phyloP scores from a whole-genome alignment of 176 grass and related monocot species.

The Avena atlantica region DNA sequence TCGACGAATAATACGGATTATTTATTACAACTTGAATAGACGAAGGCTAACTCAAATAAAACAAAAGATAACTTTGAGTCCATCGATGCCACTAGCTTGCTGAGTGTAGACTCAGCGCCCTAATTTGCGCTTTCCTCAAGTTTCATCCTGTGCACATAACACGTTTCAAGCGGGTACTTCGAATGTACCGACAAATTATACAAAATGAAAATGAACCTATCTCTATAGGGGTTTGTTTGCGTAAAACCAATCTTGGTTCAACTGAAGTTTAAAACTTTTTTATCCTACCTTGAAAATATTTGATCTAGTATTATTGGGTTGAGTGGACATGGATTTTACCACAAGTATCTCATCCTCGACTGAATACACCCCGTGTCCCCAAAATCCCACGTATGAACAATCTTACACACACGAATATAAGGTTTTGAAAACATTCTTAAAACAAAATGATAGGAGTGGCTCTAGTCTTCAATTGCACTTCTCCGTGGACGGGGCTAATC shows the following conservation, averaged over 20 bases:
- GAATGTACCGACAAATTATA: neutral
- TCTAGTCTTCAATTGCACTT: neutral
- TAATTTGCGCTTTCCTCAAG: neutral
- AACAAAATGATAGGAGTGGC: neutral
- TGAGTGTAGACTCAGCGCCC: neutral
- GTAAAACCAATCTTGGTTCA: neutral
- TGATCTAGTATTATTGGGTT: neutral
- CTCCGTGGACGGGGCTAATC: neutral
- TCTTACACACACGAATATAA: neutral
- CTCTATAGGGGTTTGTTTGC: neutral
- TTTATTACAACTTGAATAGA: neutral
- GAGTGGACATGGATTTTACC: neutral
- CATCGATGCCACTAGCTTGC: neutral
- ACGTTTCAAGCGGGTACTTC: neutral
- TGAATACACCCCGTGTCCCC: neutral
- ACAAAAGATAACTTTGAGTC: neutral
- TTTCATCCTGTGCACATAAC: neutral
- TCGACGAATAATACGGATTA: neutral
- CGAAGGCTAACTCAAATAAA: neutral
- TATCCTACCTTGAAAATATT: neutral
- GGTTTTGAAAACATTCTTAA: neutral
- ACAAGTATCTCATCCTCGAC: neutral
- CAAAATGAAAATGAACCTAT: neutral
- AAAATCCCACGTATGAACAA: neutral
- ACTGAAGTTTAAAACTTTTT: neutral